These are phyloP conservation scores for Beauveria sp. DNA, from an alignment of 2,329 filamentous ascomycete species.

Conservation along the genomic window DNA sequence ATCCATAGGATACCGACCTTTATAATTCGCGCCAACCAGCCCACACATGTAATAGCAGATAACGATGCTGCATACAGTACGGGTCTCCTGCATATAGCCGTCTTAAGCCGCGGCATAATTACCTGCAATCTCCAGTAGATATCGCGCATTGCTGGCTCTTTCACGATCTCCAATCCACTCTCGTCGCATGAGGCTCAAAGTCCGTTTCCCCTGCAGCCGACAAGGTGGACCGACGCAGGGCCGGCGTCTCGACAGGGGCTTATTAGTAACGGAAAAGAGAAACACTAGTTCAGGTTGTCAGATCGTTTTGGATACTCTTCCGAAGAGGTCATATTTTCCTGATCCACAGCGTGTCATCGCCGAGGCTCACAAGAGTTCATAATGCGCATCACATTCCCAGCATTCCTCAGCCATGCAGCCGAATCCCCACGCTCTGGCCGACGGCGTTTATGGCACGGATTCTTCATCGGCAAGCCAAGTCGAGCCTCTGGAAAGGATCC, in stretches of 20 bases:
- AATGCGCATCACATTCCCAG: neutral
- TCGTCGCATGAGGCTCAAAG: neutral
- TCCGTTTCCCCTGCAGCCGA: constrained; percentile 3
- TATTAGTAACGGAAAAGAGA: neutral
- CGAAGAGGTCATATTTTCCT: constrained; percentile 2
- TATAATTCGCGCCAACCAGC: neutral
- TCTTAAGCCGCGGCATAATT: neutral
- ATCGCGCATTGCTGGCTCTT: neutral
- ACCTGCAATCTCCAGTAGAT: neutral
- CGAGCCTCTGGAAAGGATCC: neutral
- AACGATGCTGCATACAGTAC: neutral
- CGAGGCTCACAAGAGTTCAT: constrained; percentile 6
- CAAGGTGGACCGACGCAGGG: constrained; percentile 3
- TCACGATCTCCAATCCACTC: neutral
- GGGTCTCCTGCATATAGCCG: neutral
- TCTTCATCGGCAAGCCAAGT: neutral
- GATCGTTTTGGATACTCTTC: constrained; percentile 10
- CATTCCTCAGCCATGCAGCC: neutral
- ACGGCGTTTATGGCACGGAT: neutral
- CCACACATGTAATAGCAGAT: neutral
- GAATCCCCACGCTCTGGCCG: neutral
- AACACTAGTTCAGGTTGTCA: constrained; percentile 4
- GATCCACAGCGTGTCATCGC: constrained; percentile 4
- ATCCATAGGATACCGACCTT: neutral
- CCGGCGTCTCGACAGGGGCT: neutral